Percentiles rank a stretch among this genome's conserved stretches.
Conservation (phyloP, 257 asterid species). For the Przewalskia tangutica region DNA sequence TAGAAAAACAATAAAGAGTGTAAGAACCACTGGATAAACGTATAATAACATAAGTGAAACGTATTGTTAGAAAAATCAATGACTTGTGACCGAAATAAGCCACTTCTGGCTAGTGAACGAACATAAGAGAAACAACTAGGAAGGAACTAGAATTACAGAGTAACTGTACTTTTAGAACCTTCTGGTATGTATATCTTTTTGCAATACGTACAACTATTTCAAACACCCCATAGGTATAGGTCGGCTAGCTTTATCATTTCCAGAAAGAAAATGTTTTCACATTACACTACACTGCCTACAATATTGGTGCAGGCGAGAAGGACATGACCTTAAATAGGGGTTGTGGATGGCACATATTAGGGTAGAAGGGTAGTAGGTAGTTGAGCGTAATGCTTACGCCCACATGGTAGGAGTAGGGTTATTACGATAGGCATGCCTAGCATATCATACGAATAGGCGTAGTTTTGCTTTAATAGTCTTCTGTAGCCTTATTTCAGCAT, state of each 20-base stretch:
- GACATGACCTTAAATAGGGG: no score
- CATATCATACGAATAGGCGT: no score
- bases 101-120: background rate
- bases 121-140: background rate
- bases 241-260: background rate
- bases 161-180: background rate
- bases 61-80: background rate
- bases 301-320: no score
- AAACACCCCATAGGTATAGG: background rate
- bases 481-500: no score
- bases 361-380: no score
- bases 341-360: no score
- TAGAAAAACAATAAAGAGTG: background rate
- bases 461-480: no score
- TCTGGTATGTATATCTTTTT: background rate
- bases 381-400: no score
- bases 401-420: no score
- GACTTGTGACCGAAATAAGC: background rate
- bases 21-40: background rate
- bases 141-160: background rate
- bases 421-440: no score
- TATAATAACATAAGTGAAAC: background rate
- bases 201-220: background rate
- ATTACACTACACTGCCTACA: background rate
- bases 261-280: background rate